Evolutionary conservation across 1,284 basidiomycete genomes (phyloP).

Genomic region (Austroboletus niveus): DNA sequence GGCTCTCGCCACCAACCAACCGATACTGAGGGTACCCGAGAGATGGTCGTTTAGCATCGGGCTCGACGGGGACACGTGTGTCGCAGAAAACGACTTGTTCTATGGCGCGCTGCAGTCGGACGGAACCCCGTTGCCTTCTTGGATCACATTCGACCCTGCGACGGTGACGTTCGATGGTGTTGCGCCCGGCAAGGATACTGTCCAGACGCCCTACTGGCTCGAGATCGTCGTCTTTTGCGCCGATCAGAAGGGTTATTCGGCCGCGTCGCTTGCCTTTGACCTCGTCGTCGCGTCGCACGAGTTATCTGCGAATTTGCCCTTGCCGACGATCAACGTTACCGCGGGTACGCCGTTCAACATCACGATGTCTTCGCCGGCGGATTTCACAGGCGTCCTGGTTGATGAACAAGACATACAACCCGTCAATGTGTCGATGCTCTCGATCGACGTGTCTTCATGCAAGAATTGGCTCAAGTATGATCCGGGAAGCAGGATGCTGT

Average conservation of each 20-base stretch:
- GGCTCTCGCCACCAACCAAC: constrained; percentile 50
- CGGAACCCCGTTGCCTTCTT: constrained; percentile 69
- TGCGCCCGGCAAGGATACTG: constrained; percentile 49
- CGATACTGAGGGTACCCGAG: constrained; percentile 74
- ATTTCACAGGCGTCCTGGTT: constrained; percentile 59
- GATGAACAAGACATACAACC: constrained; percentile 57
- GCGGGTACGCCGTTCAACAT: constrained; percentile 53
- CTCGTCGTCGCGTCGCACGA: constrained; percentile 65
- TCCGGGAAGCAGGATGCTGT: constrained; percentile 49
- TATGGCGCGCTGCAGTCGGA: constrained; percentile 68
- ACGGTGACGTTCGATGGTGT: constrained; percentile 80
- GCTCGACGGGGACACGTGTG: constrained; percentile 69
- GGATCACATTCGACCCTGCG: constrained; percentile 70
- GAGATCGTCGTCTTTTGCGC: constrained; percentile 62
- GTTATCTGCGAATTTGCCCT: constrained; percentile 44
- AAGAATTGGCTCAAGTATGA: constrained; percentile 68
- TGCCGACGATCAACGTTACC: constrained; percentile 69
- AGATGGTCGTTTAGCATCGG: constrained; percentile 93
- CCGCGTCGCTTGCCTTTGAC: constrained; percentile 49
- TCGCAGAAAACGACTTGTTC: constrained; percentile 48
- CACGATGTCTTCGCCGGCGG: constrained; percentile 54
- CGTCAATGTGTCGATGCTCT: constrained; percentile 49
- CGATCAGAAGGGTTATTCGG: constrained; percentile 64
- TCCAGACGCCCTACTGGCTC: constrained; percentile 41
- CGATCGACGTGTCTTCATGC: constrained; percentile 56